Evolutionary conservation across 306 rosid species (phyloP).

Genomic region (Dicorynia guianensis): DNA sequence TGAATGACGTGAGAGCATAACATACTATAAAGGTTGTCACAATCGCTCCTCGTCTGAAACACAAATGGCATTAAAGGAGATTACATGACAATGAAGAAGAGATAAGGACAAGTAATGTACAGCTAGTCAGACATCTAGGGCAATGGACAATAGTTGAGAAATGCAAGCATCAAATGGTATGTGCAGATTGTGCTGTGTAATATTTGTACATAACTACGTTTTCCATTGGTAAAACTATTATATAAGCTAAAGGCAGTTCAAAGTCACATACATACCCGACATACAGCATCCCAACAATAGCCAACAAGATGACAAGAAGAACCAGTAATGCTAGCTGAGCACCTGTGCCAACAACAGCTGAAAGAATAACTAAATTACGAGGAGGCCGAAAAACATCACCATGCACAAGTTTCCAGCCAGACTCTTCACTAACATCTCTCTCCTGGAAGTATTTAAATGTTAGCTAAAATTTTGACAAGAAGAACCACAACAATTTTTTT

Average conservation of each 20-base stretch:
- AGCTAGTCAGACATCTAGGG: constrained; percentile 21
- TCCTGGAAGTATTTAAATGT: constrained; percentile 59
- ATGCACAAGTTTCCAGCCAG: constrained; percentile 99
- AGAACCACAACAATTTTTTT: constrained; percentile 24
- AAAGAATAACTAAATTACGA: constrained; percentile 78
- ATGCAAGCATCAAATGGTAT: constrained; percentile 32
- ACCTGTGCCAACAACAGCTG: constrained; percentile 99
- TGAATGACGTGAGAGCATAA: constrained; percentile 97
- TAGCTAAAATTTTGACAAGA: constrained; percentile 37
- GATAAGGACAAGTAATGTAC: not conserved
- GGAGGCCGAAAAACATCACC: constrained; percentile 99
- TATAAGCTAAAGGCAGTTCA: constrained; percentile 32
- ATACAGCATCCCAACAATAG: constrained; percentile 98
- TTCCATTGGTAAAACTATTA: constrained; percentile 4
- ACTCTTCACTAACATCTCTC: constrained; percentile 98
- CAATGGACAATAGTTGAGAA: constrained; percentile 16
- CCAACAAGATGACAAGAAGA: constrained; percentile 96
- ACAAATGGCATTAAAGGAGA: constrained; percentile 23
- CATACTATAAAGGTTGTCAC: constrained; percentile 98
- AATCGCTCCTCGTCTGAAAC: constrained; percentile 94
- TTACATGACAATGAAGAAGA: constrained; percentile 30
- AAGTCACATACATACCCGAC: constrained; percentile 56
- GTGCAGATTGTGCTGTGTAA: constrained; percentile 8
- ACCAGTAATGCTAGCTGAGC: constrained; percentile 96
- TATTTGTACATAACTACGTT: constrained; percentile 19